Evolutionary conservation across 805 yeast species (phyloP), one percentile per base, ranked within the genome.

Genomic region (Candida verbasci): DNA sequence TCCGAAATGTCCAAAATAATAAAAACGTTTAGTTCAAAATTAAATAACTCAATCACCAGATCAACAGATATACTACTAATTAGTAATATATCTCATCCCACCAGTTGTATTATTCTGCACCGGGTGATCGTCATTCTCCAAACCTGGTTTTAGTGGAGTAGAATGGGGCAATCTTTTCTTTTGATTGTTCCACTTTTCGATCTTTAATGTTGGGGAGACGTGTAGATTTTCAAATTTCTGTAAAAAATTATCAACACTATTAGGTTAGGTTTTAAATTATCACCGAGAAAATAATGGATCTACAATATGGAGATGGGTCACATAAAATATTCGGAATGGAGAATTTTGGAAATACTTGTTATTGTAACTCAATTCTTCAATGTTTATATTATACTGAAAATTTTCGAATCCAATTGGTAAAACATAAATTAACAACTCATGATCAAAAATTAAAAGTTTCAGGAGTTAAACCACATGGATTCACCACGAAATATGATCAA

Each of bases 301-400:
- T 30, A 20, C 44, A 40, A 17, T 37, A 41, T 51, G 89, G 87
- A 4, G 80, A 79, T 53, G 89, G 88, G 1, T 64, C 80, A 6
- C 66, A 74, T 42, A 84, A 82, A 55, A 72, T 84, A 16, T 84
- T 76, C 55, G 94, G 94, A 1, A 76, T 82, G 74, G 93, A 85
- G 53, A 85, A 85, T 53, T 84, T 83, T 50, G 95, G 95, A 2
- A 82, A 88, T 55, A 88, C 97, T 0, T 93, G 97, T 62, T 91
- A 91, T 63, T 86, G 95, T 60, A 93, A 93, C 50, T 86, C 96
- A 8, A 85, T 93, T 21, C 62, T 93, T 17, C 98, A 93, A 56
- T 86, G 95, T 46, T 70, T 91, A 8, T 91, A 76, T 65, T 81
- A 84, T 60, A 73, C 91, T 3, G 70, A 74, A 17, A 73, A 72